Conservation (phyloP, 768 basidiomycete genomes). For the Tulasnella sp. region DNA sequence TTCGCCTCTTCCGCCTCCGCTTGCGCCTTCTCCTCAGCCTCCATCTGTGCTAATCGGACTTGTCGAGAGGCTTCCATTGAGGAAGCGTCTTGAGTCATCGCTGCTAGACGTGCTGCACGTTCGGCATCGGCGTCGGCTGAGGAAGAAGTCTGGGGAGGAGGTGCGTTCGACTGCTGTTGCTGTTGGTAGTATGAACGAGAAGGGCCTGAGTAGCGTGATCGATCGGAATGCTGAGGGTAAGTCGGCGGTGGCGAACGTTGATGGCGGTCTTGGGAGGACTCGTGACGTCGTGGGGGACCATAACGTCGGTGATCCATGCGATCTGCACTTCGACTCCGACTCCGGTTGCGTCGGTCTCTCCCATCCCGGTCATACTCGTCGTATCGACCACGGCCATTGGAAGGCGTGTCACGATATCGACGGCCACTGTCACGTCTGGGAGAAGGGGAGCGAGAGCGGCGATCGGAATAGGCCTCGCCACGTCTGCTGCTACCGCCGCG, state of each 20-base stretch:
- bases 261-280: conserved; percentile 25
- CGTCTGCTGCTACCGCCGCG: not conserved
- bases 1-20: conserved; percentile 57
- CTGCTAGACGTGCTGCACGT: conserved; percentile 76
- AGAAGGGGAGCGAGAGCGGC: conserved; percentile 39
- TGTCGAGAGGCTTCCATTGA: conserved; percentile 56
- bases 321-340: conserved; percentile 18
- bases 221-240: conserved; percentile 11
- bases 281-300: conserved; percentile 21
- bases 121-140: conserved; percentile 31
- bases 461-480: conserved; percentile 26
- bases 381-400: conserved; percentile 23
- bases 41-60: conserved; percentile 51
- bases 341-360: conserved; percentile 1
- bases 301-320: conserved; percentile 22
- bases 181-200: conserved; percentile 20
- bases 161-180: conserved; percentile 33
- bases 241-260: conserved; percentile 19
- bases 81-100: conserved; percentile 73
- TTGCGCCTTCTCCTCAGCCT: conserved; percentile 71
- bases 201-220: conserved; percentile 10
- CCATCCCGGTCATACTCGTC: conserved; percentile 25
- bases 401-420: conserved; percentile 6
- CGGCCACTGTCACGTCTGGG: conserved; percentile 10
- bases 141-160: conserved; percentile 28